These are phyloP conservation scores for Spathaspora arborariae DNA, from an alignment of 805 yeast genomes.

Conservation along the genomic window DNA sequence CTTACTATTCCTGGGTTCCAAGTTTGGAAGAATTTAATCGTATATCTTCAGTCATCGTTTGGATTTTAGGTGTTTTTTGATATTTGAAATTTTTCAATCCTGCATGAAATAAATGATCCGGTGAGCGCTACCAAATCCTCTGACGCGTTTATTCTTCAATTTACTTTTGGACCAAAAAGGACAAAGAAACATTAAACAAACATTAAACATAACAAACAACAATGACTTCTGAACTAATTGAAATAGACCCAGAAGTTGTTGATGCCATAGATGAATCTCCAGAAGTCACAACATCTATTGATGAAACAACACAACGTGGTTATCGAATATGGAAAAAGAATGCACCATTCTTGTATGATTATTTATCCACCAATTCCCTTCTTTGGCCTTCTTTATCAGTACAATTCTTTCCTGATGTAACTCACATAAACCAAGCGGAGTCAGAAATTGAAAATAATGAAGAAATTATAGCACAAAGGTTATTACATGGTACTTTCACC, in stretches of 20 bases:
- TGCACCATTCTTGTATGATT: constrained; percentile 40
- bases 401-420: constrained; percentile 41
- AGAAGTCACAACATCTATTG: constrained; percentile 16
- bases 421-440: not conserved
- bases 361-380: constrained; percentile 35
- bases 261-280: not conserved
- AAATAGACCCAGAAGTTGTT: not conserved
- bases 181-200: not conserved
- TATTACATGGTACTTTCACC: constrained; percentile 64
- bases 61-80: not conserved
- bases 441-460: constrained; percentile 2
- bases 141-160: not conserved
- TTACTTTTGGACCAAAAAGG: not conserved
- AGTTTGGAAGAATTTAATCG: constrained; percentile 71
- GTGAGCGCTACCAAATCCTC: not conserved
- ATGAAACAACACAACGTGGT: constrained; percentile 26
- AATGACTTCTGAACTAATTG: constrained; percentile 3
- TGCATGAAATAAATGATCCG: not conserved
- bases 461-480: constrained; percentile 28
- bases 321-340: constrained; percentile 44
- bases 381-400: constrained; percentile 43
- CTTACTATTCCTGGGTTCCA: constrained; percentile 79
- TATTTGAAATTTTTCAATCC: not conserved
- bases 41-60: constrained; percentile 20
- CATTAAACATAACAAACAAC: not conserved